A percentile compares a stretch with the other conserved stretches of the same genome.
Evolutionary conservation across 306 rosid genomes (phyloP).

Genomic region (Corylus americana): DNA sequence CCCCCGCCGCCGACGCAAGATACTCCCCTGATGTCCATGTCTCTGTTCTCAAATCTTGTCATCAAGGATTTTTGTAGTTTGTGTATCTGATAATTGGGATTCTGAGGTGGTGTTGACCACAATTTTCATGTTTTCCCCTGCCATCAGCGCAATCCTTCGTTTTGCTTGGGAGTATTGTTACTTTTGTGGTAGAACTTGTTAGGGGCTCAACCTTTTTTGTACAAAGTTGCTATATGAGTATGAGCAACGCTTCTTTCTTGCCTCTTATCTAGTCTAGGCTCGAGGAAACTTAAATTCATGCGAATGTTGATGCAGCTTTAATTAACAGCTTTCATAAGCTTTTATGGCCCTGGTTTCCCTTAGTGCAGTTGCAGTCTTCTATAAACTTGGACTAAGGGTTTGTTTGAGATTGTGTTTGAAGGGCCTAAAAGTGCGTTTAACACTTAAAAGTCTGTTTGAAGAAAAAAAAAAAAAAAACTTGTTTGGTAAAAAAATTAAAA

Average conservation of each 20-base stretch:
- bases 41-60: not conserved
- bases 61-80: not conserved
- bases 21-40: constrained; percentile 59
- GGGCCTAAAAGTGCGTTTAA: no score
- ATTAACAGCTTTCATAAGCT: not conserved
- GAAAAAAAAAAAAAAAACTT: no score
- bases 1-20: constrained; percentile 73
- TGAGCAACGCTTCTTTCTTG: not conserved
- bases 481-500: no score
- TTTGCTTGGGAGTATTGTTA: not conserved
- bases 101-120: not conserved
- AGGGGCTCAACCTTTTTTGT: not conserved
- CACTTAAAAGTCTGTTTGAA: no score
- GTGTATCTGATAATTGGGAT: not conserved
- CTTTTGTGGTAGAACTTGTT: not conserved
- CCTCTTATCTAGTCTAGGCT: not conserved
- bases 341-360: not conserved
- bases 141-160: not conserved
- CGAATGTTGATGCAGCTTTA: not conserved
- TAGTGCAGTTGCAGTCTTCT: not conserved
- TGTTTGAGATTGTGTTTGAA: no score
- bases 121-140: not conserved
- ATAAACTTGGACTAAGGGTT: not conserved
- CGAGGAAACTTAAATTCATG: not conserved
- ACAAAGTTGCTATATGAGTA: not conserved